Evolutionary conservation across 305 asterid genomes (phyloP), one percentile per base, ranked within the genome.

Genomic region (Ilex paraguariensis): DNA sequence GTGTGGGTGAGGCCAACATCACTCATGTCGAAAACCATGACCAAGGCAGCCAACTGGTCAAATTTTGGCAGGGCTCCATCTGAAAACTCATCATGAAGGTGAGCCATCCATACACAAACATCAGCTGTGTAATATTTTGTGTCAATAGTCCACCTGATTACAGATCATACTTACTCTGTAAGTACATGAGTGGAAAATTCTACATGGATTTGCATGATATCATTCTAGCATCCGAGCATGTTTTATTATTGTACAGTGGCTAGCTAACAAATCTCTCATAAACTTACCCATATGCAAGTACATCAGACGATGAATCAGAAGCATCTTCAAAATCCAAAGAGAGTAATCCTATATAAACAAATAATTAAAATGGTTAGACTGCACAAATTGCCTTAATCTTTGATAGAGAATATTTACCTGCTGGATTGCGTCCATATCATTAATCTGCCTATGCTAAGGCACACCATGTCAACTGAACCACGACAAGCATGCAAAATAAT

Each of bases 81-180:
- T 1, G 87, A 80, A 14, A 84, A 73, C 17, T 73, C 85, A 46
- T 83, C 85, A 52, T 68, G 71, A 62, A 90, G 90, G 82, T 87
- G 87, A 66, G 82, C 86, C 72, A 78, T 76, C 95, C 96, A 87
- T 45, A 93, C 62, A 59, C 90, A 77, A 73, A 86, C 90, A 75
- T 93, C 98, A 64, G 90, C 96, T 5, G 80, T 74, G 60, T 93
- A 93, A 64, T 93, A 93, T 73, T 90, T 93, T 36, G 97, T 93
- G 83, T 86, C 74, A 87, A 93, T 93, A 54, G 88, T 77, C 97
- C 96, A 93, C 81, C 99, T 90, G 75, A 60, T 54, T 58, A 70
- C 53, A 36, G 42, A 36, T 36, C 42, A 36, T 36, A 36, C 42
- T 36, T 36, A 1, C 42, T 4, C 42, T 8, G 9, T 36, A 36